Evolutionary conservation across 108 stramenopile genomes (phyloP).

Genomic region (Aurantiochytrium sp.): DNA sequence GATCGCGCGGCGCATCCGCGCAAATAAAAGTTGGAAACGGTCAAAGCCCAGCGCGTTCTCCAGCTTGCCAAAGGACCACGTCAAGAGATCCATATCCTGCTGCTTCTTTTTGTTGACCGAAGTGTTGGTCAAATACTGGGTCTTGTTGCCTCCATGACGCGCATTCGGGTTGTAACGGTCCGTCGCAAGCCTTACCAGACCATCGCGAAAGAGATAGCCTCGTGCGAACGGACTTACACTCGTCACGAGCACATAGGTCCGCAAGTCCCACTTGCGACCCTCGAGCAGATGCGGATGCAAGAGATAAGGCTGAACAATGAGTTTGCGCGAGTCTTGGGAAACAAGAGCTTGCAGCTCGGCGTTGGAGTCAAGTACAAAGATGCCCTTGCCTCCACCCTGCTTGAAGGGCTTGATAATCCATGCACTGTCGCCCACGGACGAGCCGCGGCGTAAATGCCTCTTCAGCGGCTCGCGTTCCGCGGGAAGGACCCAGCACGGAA

Average conservation of each 20-base stretch:
- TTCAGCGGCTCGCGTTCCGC: background rate
- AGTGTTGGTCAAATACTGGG: background rate
- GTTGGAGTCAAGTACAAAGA: background rate
- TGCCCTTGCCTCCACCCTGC: background rate
- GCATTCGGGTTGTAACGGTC: background rate
- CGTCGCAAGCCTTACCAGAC: background rate
- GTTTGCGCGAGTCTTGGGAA: background rate
- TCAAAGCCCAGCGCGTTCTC: background rate
- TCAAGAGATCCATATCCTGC: background rate
- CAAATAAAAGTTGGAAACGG: background rate
- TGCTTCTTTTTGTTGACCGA: background rate
- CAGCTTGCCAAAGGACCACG: background rate
- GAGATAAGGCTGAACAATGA: background rate
- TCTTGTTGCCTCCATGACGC: constrained; percentile 6
- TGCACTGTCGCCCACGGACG: background rate
- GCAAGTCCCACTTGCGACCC: background rate
- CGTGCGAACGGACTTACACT: background rate
- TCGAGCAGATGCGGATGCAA: background rate
- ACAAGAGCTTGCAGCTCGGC: background rate
- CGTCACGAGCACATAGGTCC: constrained; percentile 11
- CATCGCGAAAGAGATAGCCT: background rate
- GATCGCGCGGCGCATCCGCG: background rate
- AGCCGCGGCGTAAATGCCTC: background rate
- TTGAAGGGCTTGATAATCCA: constrained; percentile 6
- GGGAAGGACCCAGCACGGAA: constrained; percentile 8